Percentiles rank a stretch among this genome's conserved stretches.
Evolutionary conservation across 805 yeast species (phyloP).

Genomic region (Candida silvicultrix): DNA sequence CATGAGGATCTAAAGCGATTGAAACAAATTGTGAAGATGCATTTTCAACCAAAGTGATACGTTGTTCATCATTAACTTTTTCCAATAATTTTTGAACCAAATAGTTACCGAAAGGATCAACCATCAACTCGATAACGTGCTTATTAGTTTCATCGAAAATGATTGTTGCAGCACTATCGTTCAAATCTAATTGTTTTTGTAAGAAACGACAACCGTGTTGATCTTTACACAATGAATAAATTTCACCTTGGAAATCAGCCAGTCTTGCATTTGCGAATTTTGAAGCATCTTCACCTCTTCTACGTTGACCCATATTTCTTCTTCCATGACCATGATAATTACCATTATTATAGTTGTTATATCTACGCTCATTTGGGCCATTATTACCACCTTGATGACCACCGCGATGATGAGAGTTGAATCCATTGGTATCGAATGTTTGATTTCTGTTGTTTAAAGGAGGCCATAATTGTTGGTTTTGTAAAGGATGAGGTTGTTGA

Average conservation of each 20-base stretch:
- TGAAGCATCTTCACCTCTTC: slow-evolving; percentile 55
- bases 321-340: slow-evolving; percentile 10
- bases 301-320: slow-evolving; percentile 16
- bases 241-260: slow-evolving; percentile 64
- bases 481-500: slow-evolving; percentile 12
- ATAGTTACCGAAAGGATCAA: slow-evolving; percentile 96
- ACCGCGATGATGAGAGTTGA: slow-evolving; percentile 3
- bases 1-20: slow-evolving; percentile 90
- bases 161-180: slow-evolving; percentile 56
- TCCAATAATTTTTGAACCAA: slow-evolving; percentile 87
- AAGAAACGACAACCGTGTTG: slow-evolving; percentile 95
- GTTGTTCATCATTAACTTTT: slow-evolving; percentile 60
- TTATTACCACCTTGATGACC: slow-evolving; percentile 8
- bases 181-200: slow-evolving; percentile 76
- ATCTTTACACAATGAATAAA: slow-evolving; percentile 81
- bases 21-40: slow-evolving; percentile 70
- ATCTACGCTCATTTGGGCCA: slow-evolving; percentile 11
- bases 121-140: slow-evolving; percentile 83
- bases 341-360: slow-evolving; percentile 1
- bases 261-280: slow-evolving; percentile 62
- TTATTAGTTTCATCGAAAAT: slow-evolving; percentile 77
- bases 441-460: slow-evolving; percentile 16
- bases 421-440: slow-evolving; percentile 7
- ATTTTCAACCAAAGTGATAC: slow-evolving; percentile 60
- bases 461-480: slow-evolving; percentile 20